phyloP scores from a whole-genome alignment of 2,329 filamentous ascomycete genomes.

The Cryphonectria japonica region DNA sequence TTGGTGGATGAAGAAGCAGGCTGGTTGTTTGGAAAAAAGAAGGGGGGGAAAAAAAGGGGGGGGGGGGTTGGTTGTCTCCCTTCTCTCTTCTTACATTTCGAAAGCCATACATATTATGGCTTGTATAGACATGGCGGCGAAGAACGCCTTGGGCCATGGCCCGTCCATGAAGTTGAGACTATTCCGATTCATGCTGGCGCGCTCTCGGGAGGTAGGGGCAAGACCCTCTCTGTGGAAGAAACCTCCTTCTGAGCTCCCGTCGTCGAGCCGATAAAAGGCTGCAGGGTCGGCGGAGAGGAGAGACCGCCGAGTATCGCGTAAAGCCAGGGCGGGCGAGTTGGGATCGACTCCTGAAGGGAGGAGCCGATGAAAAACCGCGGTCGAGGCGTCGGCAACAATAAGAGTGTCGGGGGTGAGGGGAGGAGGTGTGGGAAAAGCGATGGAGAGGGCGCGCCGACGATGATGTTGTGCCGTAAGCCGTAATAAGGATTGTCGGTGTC shows the following conservation, averaged over 20 bases:
- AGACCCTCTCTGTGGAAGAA: conserved; percentile 41
- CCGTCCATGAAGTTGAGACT: conserved; percentile 80
- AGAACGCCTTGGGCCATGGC: conserved; percentile 87
- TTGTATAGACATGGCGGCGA: conserved; percentile 74
- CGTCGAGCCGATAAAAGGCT: conserved; percentile 33
- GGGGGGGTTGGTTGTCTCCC: too few relatives aligned
- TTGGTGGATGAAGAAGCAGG: neutral
- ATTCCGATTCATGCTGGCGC: conserved; percentile 40
- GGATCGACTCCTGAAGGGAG: conserved; percentile 35
- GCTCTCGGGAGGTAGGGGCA: conserved; percentile 36
- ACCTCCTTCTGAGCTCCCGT: conserved; percentile 36
- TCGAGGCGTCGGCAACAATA: conserved; percentile 11
- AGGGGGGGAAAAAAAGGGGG: too few relatives aligned
- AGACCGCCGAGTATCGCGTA: conserved; percentile 50
- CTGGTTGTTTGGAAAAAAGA: neutral
- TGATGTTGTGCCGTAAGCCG: conserved; percentile 17
- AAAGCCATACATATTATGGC: conserved; percentile 79
- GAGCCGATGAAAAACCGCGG: conserved; percentile 22
- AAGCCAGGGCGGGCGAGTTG: conserved; percentile 50
- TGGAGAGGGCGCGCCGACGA: conserved; percentile 15
- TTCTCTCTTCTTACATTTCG: conserved; percentile 70
- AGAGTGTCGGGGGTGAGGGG: conserved; percentile 15
- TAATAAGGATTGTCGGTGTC: conserved; percentile 25
- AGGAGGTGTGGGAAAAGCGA: conserved; percentile 8
- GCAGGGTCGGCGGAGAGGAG: conserved; percentile 45